phyloP scores from a whole-genome alignment of 2,329 filamentous ascomycete species.

The Sphaerulina musiva region DNA sequence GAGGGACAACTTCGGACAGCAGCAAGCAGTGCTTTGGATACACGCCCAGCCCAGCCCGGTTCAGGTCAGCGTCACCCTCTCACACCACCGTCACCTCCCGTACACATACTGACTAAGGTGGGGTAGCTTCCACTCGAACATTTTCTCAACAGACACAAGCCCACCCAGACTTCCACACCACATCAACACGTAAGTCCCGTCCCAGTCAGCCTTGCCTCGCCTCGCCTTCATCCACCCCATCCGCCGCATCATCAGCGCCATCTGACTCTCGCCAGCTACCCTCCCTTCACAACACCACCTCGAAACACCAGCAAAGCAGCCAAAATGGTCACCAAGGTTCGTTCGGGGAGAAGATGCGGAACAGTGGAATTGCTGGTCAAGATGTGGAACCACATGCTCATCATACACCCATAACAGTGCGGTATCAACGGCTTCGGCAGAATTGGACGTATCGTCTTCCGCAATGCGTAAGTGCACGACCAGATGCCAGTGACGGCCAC shows the following conservation, averaged over 20 bases:
- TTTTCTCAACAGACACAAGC: background rate
- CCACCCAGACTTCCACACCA: background rate
- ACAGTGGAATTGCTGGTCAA: conserved; percentile 6
- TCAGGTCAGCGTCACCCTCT: background rate
- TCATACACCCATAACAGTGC: conserved; percentile 50
- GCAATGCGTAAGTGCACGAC: conserved; percentile 67
- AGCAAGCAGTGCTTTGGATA: background rate
- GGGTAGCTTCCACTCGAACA: no score
- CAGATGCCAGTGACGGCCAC: conserved; percentile 5
- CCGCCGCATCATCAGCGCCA: background rate
- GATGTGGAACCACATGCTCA: conserved; percentile 17
- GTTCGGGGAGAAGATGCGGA: conserved; percentile 5
- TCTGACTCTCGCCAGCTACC: conserved; percentile 1
- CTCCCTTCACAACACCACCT: background rate
- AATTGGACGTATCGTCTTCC: conserved; percentile 98
- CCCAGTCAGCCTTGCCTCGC: background rate
- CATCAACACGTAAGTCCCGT: no score
- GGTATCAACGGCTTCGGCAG: conserved; percentile 99
- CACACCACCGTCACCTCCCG: background rate
- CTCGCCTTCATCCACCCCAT: background rate
- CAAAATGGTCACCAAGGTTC: conserved; percentile 45
- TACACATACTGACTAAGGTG: background rate
- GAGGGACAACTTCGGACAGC: background rate
- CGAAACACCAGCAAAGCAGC: conserved; percentile 12
- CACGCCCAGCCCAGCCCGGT: background rate